Evolutionary conservation across 352 stramenopile species (phyloP).

Genomic region (Pythium chondricola): DNA sequence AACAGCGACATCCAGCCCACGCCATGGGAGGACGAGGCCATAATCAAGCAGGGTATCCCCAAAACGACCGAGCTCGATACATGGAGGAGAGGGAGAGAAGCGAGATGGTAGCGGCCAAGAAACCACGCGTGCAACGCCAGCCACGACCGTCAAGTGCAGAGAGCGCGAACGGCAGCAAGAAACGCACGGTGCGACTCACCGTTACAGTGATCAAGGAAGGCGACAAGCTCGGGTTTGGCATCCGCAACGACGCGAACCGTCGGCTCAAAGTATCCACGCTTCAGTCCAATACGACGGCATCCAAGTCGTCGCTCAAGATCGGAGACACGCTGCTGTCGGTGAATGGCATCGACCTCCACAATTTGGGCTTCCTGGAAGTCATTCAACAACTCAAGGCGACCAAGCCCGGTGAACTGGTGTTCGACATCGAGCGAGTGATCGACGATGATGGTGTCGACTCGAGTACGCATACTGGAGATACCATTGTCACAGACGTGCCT

Average conservation of each 20-base stretch:
- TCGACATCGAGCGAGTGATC: constrained; percentile 45
- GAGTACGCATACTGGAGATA: background rate
- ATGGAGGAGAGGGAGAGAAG: no score
- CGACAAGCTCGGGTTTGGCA: constrained; percentile 57
- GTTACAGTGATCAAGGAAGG: constrained; percentile 45
- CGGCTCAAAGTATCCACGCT: constrained; percentile 55
- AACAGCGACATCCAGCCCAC: background rate
- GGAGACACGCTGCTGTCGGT: constrained; percentile 67
- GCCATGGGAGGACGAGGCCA: no score
- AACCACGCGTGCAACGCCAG: background rate
- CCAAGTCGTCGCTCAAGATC: constrained; percentile 35
- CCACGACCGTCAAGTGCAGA: constrained; percentile 3
- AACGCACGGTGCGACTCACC: constrained; percentile 20
- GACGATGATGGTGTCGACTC: constrained; percentile 9
- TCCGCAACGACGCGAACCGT: constrained; percentile 50
- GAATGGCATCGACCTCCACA: constrained; percentile 46
- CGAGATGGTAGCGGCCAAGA: no score
- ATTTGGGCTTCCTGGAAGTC: constrained; percentile 42
- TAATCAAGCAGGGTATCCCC: background rate
- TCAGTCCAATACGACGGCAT: constrained; percentile 31
- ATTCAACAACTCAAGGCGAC: constrained; percentile 57
- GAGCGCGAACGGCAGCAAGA: background rate
- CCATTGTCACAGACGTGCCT: background rate
- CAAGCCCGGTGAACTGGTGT: constrained; percentile 38
- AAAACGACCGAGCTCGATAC: no score